Percentiles rank a stretch among this genome's conserved stretches.
Conservation (phyloP, 176 grass and related monocot genomes). For the Juncus effusus region DNA sequence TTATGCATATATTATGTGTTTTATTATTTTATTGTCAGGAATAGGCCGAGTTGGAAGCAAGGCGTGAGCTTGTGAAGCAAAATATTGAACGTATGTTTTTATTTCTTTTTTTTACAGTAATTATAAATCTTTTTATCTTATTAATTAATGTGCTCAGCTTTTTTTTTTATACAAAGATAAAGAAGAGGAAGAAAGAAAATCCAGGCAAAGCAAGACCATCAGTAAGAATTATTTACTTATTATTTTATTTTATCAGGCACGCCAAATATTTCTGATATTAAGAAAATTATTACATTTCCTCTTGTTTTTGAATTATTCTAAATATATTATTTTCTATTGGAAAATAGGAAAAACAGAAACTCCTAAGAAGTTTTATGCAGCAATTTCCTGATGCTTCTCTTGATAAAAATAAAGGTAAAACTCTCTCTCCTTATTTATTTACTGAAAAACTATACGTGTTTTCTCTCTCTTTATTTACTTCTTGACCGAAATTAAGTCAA, state of each 20-base stretch:
- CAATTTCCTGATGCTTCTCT: conserved; percentile 36
- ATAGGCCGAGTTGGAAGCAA: conserved; percentile 66
- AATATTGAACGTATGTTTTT: conserved; percentile 61
- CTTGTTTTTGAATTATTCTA: background rate
- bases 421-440: no score
- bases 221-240: conserved; percentile 26
- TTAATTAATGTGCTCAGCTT: conserved; percentile 3
- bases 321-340: background rate
- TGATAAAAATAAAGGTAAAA: conserved; percentile 24
- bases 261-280: conserved; percentile 1
- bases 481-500: background rate
- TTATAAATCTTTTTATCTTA: background rate
- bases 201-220: conserved; percentile 26
- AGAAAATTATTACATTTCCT: background rate
- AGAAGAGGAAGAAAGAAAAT: conserved; percentile 51
- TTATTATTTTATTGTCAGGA: conserved; percentile 38
- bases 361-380: conserved; percentile 47
- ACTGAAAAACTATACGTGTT: no score
- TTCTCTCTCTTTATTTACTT: background rate
- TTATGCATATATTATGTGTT: conserved; percentile 11
- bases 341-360: conserved; percentile 37
- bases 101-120: background rate
- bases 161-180: conserved; percentile 24
- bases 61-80: conserved; percentile 59
- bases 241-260: background rate